Evolutionary conservation across 805 yeast genomes (phyloP).

Genomic region (Teunomyces panamensis): DNA sequence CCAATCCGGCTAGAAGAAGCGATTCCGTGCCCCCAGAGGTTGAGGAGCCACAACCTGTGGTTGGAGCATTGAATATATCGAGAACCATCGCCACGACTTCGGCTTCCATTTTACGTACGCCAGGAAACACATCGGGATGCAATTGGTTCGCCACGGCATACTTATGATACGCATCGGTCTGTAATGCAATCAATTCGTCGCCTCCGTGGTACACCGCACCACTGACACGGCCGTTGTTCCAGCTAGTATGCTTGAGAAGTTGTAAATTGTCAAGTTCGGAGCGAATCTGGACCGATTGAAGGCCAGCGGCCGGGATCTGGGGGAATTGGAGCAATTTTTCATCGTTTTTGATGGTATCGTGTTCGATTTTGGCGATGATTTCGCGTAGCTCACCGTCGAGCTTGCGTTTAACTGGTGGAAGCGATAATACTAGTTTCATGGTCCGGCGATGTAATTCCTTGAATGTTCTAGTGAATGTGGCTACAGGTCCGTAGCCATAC

Average conservation of each 20-base stretch:
- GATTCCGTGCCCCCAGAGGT: slow-evolving; percentile 98
- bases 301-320: slow-evolving; percentile 59
- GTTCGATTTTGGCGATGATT: slow-evolving; percentile 50
- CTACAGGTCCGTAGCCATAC: slow-evolving; percentile 15
- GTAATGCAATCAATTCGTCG: slow-evolving; percentile 66
- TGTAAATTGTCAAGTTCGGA: slow-evolving; percentile 50
- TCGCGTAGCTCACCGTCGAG: slow-evolving; percentile 60
- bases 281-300: slow-evolving; percentile 45
- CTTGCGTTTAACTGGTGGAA: slow-evolving; percentile 54
- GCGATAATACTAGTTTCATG: slow-evolving; percentile 16
- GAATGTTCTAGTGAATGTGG: slow-evolving; percentile 1
- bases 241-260: slow-evolving; percentile 61
- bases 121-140: slow-evolving; percentile 97
- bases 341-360: slow-evolving; percentile 55
- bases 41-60: slow-evolving; percentile 59
- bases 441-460: slow-evolving; percentile 5
- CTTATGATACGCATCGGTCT: slow-evolving; percentile 69
- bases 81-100: slow-evolving; percentile 93
- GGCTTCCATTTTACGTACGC: slow-evolving; percentile 92
- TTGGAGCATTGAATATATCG: slow-evolving; percentile 75
- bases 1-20: slow-evolving; percentile 74
- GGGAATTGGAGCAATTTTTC: slow-evolving; percentile 42
- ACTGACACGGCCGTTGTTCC: slow-evolving; percentile 83
- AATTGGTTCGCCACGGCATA: slow-evolving; percentile 89
- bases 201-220: slow-evolving; percentile 99